A percentile compares a stretch with the other conserved stretches of the same genome.
Evolutionary conservation across 2,329 filamentous ascomycete genomes (phyloP).

Genomic region (Trichoderma atrobrunneum): DNA sequence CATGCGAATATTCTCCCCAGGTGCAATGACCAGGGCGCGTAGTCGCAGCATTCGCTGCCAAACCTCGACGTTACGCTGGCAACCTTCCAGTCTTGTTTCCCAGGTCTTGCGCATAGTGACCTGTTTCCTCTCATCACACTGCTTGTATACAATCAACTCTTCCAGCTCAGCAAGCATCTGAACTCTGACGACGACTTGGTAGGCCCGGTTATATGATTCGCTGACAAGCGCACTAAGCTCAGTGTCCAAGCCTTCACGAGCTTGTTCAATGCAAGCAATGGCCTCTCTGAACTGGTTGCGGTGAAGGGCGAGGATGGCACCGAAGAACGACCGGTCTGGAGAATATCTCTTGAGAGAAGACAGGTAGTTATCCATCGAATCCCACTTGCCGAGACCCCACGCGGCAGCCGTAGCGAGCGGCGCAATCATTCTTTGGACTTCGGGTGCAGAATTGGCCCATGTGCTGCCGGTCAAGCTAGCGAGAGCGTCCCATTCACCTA

Average conservation of each 20-base stretch:
- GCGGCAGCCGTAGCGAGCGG: constrained; percentile 92
- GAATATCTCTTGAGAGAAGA: constrained; percentile 92
- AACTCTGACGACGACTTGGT: constrained; percentile 95
- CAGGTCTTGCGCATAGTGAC: constrained; percentile 89
- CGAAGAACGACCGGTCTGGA: constrained; percentile 95
- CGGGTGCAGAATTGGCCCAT: constrained; percentile 84
- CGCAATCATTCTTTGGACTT: constrained; percentile 87
- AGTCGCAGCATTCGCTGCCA: constrained; percentile 99
- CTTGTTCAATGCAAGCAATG: constrained; percentile 82
- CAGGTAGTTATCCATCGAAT: constrained; percentile 96
- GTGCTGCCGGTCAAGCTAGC: constrained; percentile 87
- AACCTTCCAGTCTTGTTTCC: constrained; percentile 92
- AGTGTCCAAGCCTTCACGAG: constrained; percentile 88
- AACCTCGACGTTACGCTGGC: constrained; percentile 94
- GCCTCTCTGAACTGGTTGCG: constrained; percentile 94
- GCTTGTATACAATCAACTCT: constrained; percentile 97
- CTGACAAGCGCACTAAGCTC: constrained; percentile 95
- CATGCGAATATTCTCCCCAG: constrained; percentile 95
- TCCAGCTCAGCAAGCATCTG: constrained; percentile 99
- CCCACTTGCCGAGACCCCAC: constrained; percentile 96
- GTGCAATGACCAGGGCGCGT: constrained; percentile 84
- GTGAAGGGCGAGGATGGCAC: constrained; percentile 90
- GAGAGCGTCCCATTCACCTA: constrained; percentile 95
- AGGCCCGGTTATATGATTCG: constrained; percentile 96
- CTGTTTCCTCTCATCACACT: constrained; percentile 84